Conservation (phyloP, 352 stramenopile genomes). For the Pythium monospermum region DNA sequence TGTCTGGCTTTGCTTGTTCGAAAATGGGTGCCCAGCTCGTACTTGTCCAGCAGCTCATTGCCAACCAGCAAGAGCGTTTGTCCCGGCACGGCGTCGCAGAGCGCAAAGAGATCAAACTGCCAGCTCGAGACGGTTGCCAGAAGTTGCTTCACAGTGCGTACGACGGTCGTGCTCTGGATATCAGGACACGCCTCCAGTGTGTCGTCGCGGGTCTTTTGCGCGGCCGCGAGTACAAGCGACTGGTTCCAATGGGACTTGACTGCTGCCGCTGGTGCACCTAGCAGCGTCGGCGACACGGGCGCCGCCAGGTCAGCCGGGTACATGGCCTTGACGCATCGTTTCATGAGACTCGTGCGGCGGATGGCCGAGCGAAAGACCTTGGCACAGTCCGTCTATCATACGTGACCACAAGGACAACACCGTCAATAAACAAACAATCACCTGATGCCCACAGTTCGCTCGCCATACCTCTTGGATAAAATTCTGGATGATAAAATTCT, state of each 20-base stretch:
- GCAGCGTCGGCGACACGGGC: not conserved
- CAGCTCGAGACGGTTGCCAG: constrained; percentile 52
- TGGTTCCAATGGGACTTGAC: constrained; percentile 28
- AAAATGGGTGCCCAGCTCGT: constrained; percentile 61
- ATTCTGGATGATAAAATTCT: constrained; percentile 86
- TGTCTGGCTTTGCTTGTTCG: constrained; percentile 43
- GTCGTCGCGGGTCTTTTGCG: constrained; percentile 3
- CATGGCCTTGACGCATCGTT: constrained; percentile 67
- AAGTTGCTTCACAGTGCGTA: constrained; percentile 47
- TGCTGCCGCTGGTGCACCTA: too few species aligned
- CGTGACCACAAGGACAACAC: not conserved
- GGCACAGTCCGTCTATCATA: constrained; percentile 39
- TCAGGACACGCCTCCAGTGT: constrained; percentile 51
- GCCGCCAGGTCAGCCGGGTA: constrained; percentile 38
- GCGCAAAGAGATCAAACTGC: constrained; percentile 69
- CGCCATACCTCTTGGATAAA: constrained; percentile 57
- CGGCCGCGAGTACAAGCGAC: constrained; percentile 27
- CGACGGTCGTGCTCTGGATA: constrained; percentile 34
- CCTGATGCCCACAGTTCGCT: not conserved
- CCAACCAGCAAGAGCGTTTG: constrained; percentile 67
- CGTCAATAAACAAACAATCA: not conserved
- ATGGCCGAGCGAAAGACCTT: constrained; percentile 66
- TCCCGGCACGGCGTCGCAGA: constrained; percentile 42
- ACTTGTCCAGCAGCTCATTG: constrained; percentile 69
- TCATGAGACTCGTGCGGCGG: constrained; percentile 67